Conservation (phyloP, 139 green algal species). For the Picochlorum costavermella region DNA sequence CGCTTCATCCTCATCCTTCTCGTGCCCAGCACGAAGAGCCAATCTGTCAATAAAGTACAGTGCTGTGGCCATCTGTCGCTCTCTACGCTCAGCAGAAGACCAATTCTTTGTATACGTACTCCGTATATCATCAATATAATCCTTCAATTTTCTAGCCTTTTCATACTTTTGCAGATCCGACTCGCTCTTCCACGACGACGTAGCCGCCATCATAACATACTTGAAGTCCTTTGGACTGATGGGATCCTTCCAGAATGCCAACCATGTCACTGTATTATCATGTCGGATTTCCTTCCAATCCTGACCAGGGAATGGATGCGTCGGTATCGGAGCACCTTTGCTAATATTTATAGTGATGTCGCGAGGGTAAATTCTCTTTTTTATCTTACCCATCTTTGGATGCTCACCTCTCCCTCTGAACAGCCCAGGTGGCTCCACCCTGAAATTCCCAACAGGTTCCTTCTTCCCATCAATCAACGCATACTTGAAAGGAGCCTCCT, state of each 20-base stretch:
- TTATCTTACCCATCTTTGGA: constrained; percentile 96
- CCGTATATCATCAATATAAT: constrained; percentile 36
- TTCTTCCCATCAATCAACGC: constrained; percentile 76
- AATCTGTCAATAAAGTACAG: constrained; percentile 98
- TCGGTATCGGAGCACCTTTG: constrained; percentile 58
- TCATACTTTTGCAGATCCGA: constrained; percentile 95
- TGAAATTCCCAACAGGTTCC: constrained; percentile 98
- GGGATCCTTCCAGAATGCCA: constrained; percentile 96
- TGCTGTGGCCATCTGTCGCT: constrained; percentile 84
- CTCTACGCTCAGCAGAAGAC: constrained; percentile 36
- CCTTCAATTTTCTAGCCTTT: constrained; percentile 87
- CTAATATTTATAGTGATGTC: constrained; percentile 99
- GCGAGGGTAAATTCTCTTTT: constrained; percentile 86
- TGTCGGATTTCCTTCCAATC: constrained; percentile 56
- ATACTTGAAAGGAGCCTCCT: constrained; percentile 86
- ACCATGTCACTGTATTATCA: constrained; percentile 94
- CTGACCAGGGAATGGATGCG: constrained; percentile 75
- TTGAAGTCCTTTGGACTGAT: constrained; percentile 78
- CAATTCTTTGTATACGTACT: constrained; percentile 38
- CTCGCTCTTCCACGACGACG: constrained; percentile 82
- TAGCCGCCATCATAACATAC: constrained; percentile 95
- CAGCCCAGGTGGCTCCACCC: constrained; percentile 93
- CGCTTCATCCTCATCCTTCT: constrained; percentile 98
- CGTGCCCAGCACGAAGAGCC: constrained; percentile 94
- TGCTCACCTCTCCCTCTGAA: constrained; percentile 97